Percentiles rank a stretch among this genome's conserved stretches.
These are phyloP conservation scores for Corylus americana DNA, from an alignment of 306 rosid species.

Conservation along the genomic window DNA sequence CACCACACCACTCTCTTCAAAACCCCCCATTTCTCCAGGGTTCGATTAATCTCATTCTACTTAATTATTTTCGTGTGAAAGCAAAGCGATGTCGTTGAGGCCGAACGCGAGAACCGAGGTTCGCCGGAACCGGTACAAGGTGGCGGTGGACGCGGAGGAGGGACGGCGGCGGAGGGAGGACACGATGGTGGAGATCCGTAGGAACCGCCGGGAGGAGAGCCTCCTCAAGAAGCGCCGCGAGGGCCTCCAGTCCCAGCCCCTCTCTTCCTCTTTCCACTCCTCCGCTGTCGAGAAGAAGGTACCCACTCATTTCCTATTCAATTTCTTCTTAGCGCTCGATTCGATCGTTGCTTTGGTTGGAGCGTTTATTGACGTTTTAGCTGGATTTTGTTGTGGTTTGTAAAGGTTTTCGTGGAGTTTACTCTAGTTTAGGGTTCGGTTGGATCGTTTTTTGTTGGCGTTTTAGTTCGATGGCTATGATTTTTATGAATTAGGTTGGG, in stretches of 20 bases:
- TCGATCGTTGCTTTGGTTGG: background rate
- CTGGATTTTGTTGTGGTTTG: background rate
- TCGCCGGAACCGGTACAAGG: slow-evolving; percentile 96
- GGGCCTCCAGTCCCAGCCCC: slow-evolving; percentile 72
- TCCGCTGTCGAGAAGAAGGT: slow-evolving; percentile 51
- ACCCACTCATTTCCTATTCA: background rate
- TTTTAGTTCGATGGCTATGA: background rate
- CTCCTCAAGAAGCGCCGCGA: slow-evolving; percentile 94
- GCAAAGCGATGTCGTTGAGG: slow-evolving; percentile 77
- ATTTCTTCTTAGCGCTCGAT: background rate
- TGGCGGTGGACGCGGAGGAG: slow-evolving; percentile 98
- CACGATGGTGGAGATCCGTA: slow-evolving; percentile 98
- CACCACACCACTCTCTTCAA: background rate
- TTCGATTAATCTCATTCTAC: background rate
- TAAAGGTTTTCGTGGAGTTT: no score
- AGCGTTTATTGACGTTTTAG: background rate
- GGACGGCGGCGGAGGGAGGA: slow-evolving; percentile 97
- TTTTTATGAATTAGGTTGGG: background rate
- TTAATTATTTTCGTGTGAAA: background rate
- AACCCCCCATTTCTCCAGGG: slow-evolving; percentile 29
- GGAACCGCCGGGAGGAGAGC: slow-evolving; percentile 91
- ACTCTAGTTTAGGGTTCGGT: no score
- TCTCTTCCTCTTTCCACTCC: slow-evolving; percentile 35
- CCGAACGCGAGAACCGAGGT: slow-evolving; percentile 87
- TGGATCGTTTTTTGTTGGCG: no score